phyloP scores from a whole-genome alignment of 805 yeast genomes.

The Metschnikowia borealis region DNA sequence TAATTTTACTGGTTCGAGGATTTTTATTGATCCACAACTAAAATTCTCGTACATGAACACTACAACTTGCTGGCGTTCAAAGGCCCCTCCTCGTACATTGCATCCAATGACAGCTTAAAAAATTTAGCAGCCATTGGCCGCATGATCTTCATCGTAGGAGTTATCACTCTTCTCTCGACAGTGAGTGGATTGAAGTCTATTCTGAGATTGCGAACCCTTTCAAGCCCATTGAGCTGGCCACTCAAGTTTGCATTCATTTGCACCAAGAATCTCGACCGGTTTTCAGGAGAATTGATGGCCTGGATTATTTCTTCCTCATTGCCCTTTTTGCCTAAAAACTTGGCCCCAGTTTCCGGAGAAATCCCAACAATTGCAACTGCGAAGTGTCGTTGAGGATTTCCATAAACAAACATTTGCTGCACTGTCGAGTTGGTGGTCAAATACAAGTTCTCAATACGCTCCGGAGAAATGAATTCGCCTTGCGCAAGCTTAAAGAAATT shows the following conservation, averaged over 20 bases:
- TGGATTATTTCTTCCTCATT: constrained; percentile 19
- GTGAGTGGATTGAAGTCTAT: constrained; percentile 56
- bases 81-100: constrained; percentile 16
- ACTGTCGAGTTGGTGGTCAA: constrained; percentile 18
- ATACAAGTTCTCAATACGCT: constrained; percentile 63
- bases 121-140: constrained; percentile 30
- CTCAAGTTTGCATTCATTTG: constrained; percentile 33
- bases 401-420: constrained; percentile 12
- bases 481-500: constrained; percentile 62
- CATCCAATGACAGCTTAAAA: constrained; percentile 13
- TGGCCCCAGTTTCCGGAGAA: constrained; percentile 23
- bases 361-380: constrained; percentile 17
- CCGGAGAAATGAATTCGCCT: constrained; percentile 65
- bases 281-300: constrained; percentile 21
- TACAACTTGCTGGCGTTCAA: constrained; percentile 2
- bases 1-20: neutral
- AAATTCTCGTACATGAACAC: neutral
- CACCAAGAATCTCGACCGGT: constrained; percentile 29
- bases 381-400: constrained; percentile 7
- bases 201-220: constrained; percentile 51
- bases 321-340: constrained; percentile 1
- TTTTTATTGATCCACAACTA: neutral
- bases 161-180: constrained; percentile 54
- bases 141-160: constrained; percentile 59
- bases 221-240: constrained; percentile 52